Conservation (phyloP, 2,329 filamentous ascomycete species). For the Ophiostoma novo-ulmi region DNA sequence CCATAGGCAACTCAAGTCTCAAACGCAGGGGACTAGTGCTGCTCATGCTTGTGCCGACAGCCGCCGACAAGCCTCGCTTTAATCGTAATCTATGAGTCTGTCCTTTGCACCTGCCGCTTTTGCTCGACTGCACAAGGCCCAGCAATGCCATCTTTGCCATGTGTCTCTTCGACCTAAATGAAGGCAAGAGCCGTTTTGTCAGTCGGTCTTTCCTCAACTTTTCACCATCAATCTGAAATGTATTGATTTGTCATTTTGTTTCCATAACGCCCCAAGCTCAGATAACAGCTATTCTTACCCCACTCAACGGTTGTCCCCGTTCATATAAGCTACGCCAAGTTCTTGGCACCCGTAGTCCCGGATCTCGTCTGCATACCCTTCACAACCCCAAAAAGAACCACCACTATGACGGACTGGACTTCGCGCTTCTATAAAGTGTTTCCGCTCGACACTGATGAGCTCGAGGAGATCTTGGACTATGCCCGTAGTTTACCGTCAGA, state of each 20-base stretch:
- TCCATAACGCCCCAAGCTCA: background rate
- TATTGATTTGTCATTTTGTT: background rate
- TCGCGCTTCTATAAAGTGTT: constrained; percentile 19
- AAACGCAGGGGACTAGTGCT: background rate
- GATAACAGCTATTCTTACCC: background rate
- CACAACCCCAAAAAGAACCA: background rate
- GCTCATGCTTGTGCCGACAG: background rate
- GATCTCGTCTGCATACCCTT: background rate
- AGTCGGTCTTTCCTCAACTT: background rate
- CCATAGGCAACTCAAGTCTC: background rate
- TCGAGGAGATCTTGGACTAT: constrained; percentile 19
- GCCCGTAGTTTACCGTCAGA: constrained; percentile 8
- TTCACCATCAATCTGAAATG: background rate
- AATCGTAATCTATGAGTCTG: background rate
- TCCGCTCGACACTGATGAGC: constrained; percentile 22
- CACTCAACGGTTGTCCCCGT: background rate
- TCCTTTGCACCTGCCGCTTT: background rate
- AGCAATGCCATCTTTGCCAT: background rate
- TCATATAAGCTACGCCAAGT: background rate
- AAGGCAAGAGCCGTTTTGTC: background rate
- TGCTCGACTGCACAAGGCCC: background rate
- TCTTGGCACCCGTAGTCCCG: background rate
- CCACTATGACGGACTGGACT: constrained; percentile 11
- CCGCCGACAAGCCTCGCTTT: background rate
- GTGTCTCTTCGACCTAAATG: background rate